Evolutionary conservation across 2,329 filamentous ascomycete species (phyloP).

Genomic region (Cryphonectria naterciae): DNA sequence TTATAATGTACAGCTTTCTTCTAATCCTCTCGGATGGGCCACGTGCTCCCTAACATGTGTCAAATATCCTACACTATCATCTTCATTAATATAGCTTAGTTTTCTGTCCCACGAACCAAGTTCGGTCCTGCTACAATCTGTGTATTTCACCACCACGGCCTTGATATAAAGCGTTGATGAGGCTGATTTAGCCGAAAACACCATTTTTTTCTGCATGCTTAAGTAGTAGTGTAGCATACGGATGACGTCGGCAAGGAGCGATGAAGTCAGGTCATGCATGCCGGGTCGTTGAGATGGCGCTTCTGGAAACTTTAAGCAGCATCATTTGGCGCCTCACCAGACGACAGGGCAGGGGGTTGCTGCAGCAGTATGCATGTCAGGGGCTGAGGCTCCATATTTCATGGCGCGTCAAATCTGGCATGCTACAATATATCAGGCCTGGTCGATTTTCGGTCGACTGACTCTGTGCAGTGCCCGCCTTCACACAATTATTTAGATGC

Average conservation of each 20-base stretch:
- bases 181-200: no score
- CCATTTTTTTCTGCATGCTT: neutral
- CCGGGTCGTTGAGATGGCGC: neutral
- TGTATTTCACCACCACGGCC: neutral
- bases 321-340: slow-evolving; percentile 16
- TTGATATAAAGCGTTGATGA: neutral
- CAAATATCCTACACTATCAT: no score
- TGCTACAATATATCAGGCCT: neutral
- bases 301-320: neutral
- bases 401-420: neutral
- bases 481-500: neutral
- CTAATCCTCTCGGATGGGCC: no score
- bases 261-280: neutral
- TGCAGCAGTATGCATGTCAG: slow-evolving; percentile 2
- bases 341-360: slow-evolving; percentile 3
- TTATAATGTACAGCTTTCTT: no score
- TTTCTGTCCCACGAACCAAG: no score
- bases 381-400: neutral
- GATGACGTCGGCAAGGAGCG: neutral
- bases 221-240: neutral
- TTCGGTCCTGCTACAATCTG: neutral
- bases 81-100: no score
- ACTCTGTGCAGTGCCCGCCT: neutral
- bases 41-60: no score
- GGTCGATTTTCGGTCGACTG: no score